A percentile compares a stretch with the other conserved stretches of the same genome.
These are phyloP conservation scores for Pilatotrama ljubarskyi DNA, from an alignment of 768 basidiomycete genomes.

Conservation along the genomic window DNA sequence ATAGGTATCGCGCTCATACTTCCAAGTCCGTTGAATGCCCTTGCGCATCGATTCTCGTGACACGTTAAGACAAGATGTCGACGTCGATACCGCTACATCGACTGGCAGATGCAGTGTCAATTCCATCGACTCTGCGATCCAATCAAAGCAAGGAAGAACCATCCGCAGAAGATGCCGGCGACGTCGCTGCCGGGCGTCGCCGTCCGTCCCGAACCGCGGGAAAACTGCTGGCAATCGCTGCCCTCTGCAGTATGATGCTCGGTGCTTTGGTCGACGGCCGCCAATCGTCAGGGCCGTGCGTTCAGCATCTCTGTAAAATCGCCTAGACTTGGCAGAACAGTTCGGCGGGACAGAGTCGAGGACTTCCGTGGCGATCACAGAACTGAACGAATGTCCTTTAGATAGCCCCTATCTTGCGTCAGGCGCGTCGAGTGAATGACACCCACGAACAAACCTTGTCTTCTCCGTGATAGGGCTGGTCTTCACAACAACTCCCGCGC, in stretches of 20 bases:
- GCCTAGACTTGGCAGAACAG: background rate
- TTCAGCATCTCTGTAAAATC: no score
- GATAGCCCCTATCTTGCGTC: background rate
- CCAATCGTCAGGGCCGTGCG: no score
- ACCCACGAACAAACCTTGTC: slow-evolving; percentile 4
- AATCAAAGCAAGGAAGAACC: background rate
- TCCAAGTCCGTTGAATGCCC: background rate
- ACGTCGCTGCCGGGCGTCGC: background rate
- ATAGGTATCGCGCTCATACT: background rate
- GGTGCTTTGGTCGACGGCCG: no score
- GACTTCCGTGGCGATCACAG: background rate
- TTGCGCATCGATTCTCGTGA: background rate
- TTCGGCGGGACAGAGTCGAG: background rate
- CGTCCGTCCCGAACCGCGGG: background rate
- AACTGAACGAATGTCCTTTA: background rate
- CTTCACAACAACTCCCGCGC: background rate
- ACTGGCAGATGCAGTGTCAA: background rate
- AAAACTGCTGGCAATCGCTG: background rate
- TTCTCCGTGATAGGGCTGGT: background rate
- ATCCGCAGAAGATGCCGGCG: background rate
- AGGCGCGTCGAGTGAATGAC: background rate
- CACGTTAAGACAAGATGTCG: background rate
- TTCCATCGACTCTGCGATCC: background rate
- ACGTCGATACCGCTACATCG: background rate
- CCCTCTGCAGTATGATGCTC: no score